Evolutionary conservation across 2,329 filamentous ascomycete species (phyloP), one percentile per base, ranked within the genome.

Genomic region (Diplodia scrobiculata): DNA sequence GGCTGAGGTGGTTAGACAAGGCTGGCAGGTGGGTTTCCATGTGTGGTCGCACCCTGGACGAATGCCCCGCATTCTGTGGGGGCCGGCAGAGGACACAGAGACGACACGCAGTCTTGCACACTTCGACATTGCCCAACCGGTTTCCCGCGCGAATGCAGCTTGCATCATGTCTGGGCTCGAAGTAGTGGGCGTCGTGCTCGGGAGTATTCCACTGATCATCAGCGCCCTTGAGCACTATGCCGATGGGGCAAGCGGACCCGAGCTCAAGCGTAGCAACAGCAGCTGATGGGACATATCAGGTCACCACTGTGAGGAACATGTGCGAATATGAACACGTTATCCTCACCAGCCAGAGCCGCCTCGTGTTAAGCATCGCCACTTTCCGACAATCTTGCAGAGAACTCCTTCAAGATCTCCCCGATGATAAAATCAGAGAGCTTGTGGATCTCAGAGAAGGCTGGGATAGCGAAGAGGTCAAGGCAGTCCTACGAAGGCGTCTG

Each of bases 121-220:
- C 10, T 25, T 48, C 4, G 34, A 38, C 21, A 11, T 41, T 11
- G 21, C 25, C 17, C 21, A 51, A 25, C 9, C 48, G 13, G 6
- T 17, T 25, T 10, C 13, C 5, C 9, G 14, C 27, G 5, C 14
- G 29, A 53, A 13, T 13, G 14, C 7, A 32, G 13, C 51, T 3
- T 14, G 34, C 51, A n/a, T 3, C 11, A 71, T 70, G 66, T 60
- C 68, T 9, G 70, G 70, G 11, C 47, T 70, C 34, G 69, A 72
- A 34, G 48, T 71, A 6, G 66, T 68, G 4, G 70, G 69, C 7
- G 52, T 70, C 14, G 66, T 71, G 11, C 67, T 71, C 17, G 70
- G 68, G 3, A 59, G 67, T 13, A 64, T 71, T 48, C 71, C 70
- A 17, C 52, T 72, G 13, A 14, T 70, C 17, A 66, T 70, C 13